Evolutionary conservation across 805 yeast species (phyloP).

Genomic region (Wickerhamiella musiphila): DNA sequence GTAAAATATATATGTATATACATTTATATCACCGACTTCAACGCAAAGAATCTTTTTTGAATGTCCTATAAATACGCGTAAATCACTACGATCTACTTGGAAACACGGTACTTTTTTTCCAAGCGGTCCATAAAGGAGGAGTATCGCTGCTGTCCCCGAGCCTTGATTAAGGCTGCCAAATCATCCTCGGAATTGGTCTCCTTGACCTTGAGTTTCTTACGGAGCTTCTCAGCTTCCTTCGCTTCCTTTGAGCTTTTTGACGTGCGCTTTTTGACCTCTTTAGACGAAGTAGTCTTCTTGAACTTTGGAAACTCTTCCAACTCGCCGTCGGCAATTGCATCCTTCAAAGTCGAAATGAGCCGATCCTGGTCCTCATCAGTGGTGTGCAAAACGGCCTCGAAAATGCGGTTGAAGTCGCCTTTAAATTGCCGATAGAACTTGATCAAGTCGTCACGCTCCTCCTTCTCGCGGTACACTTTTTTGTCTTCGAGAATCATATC

Average conservation of each 20-base stretch:
- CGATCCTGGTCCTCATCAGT: conserved; percentile 50
- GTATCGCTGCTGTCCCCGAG: conserved; percentile 17
- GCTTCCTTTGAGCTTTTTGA: conserved; percentile 25
- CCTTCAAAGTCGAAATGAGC: conserved; percentile 33
- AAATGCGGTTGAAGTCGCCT: conserved; percentile 54
- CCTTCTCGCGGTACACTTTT: conserved; percentile 35
- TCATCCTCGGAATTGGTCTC: conserved; percentile 15
- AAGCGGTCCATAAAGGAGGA: conserved; percentile 16
- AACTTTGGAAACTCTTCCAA: conserved; percentile 29
- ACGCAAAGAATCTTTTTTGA: too few species aligned
- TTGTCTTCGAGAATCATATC: conserved; percentile 50
- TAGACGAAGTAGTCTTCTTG: conserved; percentile 30
- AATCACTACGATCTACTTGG: background rate
- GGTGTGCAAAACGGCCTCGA: conserved; percentile 65
- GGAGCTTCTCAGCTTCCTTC: conserved; percentile 37
- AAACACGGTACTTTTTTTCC: conserved; percentile 20
- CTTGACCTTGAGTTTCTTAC: conserved; percentile 31
- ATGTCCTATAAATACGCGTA: background rate
- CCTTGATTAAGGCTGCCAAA: conserved; percentile 23
- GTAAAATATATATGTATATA: too few species aligned
- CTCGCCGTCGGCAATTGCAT: conserved; percentile 25
- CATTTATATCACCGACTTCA: too few species aligned
- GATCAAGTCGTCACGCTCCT: conserved; percentile 37
- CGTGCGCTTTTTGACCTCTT: conserved; percentile 31
- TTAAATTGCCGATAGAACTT: conserved; percentile 37